Evolutionary conservation across 2,329 filamentous ascomycete species (phyloP).

Genomic region (Fusarium mangiferae): DNA sequence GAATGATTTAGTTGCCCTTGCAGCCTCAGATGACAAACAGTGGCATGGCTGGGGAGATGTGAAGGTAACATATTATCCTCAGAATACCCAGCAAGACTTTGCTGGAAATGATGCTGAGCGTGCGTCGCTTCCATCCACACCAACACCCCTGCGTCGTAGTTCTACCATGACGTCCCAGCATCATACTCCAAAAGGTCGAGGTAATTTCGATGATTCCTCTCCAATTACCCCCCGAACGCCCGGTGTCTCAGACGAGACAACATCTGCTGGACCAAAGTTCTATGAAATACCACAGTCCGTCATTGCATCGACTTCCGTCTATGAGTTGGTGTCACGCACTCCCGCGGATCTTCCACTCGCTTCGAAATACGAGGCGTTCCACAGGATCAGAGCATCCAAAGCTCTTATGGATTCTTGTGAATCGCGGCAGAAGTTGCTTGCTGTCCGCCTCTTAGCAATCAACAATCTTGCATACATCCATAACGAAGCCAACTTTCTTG

Average conservation of each 20-base stretch:
- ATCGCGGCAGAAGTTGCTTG: constrained; percentile 79
- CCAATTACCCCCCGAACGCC: constrained; percentile 59
- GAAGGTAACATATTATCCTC: constrained; percentile 81
- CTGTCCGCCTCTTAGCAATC: constrained; percentile 85
- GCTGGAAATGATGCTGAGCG: constrained; percentile 43
- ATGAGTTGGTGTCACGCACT: constrained; percentile 65
- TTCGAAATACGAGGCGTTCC: constrained; percentile 84
- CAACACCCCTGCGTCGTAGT: constrained; percentile 79
- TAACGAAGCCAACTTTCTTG: constrained; percentile 81
- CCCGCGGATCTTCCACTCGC: constrained; percentile 75
- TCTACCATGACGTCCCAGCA: constrained; percentile 62
- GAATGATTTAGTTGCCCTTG: constrained; percentile 84
- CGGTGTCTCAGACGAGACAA: constrained; percentile 49
- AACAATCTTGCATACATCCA: constrained; percentile 93
- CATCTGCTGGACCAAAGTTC: constrained; percentile 61
- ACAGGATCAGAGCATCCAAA: constrained; percentile 84
- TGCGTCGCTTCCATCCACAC: constrained; percentile 71
- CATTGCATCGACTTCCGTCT: constrained; percentile 63
- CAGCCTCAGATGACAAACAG: constrained; percentile 65
- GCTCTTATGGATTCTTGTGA: constrained; percentile 74
- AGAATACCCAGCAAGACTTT: constrained; percentile 44
- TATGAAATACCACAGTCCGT: constrained; percentile 72
- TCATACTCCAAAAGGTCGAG: constrained; percentile 54
- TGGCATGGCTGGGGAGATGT: constrained; percentile 87
- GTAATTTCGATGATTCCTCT: constrained; percentile 56